Evolutionary conservation across 768 basidiomycete genomes (phyloP).

Genomic region (Suillus plorans): DNA sequence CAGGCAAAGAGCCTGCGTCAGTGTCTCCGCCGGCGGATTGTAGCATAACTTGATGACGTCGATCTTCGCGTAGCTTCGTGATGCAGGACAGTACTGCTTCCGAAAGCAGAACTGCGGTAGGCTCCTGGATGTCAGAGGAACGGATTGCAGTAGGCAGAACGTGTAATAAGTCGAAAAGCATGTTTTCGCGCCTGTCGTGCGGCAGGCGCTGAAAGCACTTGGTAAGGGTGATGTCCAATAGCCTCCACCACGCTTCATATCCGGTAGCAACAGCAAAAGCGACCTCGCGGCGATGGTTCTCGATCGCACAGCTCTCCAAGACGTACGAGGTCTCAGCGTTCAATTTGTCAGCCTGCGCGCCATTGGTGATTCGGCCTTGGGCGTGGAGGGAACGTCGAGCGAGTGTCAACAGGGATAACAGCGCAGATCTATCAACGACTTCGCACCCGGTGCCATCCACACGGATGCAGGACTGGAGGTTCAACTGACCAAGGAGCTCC

Average conservation of each 20-base stretch:
- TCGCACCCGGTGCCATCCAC: slow-evolving; percentile 75
- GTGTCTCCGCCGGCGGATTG: slow-evolving; percentile 64
- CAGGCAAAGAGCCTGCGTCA: slow-evolving; percentile 69
- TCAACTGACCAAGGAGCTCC: slow-evolving; percentile 63
- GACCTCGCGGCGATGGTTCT: slow-evolving; percentile 86
- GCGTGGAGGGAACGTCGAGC: slow-evolving; percentile 62
- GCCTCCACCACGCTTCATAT: slow-evolving; percentile 81
- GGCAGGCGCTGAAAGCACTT: slow-evolving; percentile 86
- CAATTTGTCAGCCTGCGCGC: slow-evolving; percentile 64
- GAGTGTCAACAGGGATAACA: slow-evolving; percentile 66
- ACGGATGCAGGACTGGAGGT: slow-evolving; percentile 69
- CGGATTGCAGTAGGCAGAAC: slow-evolving; percentile 72
- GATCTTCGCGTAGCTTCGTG: slow-evolving; percentile 85
- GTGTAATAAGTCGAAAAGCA: slow-evolving; percentile 88
- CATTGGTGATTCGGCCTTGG: slow-evolving; percentile 64
- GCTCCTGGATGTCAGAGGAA: slow-evolving; percentile 62
- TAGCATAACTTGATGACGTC: slow-evolving; percentile 65
- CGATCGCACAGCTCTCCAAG: slow-evolving; percentile 78
- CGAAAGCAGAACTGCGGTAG: slow-evolving; percentile 79
- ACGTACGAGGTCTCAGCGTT: slow-evolving; percentile 72
- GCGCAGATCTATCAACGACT: slow-evolving; percentile 71
- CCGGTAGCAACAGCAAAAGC: slow-evolving; percentile 65
- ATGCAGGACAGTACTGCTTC: slow-evolving; percentile 80
- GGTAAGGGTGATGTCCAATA: slow-evolving; percentile 82
- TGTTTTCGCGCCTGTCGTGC: slow-evolving; percentile 79